Base-by-base conservation (phyloP, 306 rosid genomes). In the Benincasa hispida region DNA sequence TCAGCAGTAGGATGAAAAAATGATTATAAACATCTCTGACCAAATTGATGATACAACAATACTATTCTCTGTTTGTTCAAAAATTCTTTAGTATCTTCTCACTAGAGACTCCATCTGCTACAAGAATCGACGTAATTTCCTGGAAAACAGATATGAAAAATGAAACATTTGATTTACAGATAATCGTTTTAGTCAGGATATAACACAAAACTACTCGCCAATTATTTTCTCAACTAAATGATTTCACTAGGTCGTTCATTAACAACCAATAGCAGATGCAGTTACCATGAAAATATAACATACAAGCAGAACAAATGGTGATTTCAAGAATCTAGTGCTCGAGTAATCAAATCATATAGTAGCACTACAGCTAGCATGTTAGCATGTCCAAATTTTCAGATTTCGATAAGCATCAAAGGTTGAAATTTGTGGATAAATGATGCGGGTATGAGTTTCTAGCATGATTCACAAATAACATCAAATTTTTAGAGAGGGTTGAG, bases 1-100 rank as follows among this genome's bases (percentile, higher is more conserved):
- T 79, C 77, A 86, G 85, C 83, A 82, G 88, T 88, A 22, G 75
- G 55, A 77, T 83, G 84, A 79, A 81, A 78, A 79, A 88, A 88
- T 79, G 70, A 82, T 73, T 59, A 76, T 68, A 76, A 21, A 62
- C 6, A 28, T 15, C 6, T n/a, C 12, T 9, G 14, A 25, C 12
- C 51, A 12, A 68, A 22, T 47, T 50, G 78, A 76, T 82, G 72
- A 81, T 89, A 88, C 90, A 93, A 91, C 89, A 91, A 66, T 62
- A 61, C 32, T 69, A 37, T 57, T 30, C 58, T 30, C 78, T 28
- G 73, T 42, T 48, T 61, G 18, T 79, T 95, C 91, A 95, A 56
- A 95, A 90, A 80, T 95, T 95, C 85, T 89, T 92, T 45, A 95
- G 85, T 82, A 95, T 95, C 81, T 90, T 95, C 67, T 95, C 93